A percentile compares a stretch with the other conserved stretches of the same genome.
Evolutionary conservation across 2,329 filamentous ascomycete species (phyloP).

Genomic region (Talaromyces verruculosus): DNA sequence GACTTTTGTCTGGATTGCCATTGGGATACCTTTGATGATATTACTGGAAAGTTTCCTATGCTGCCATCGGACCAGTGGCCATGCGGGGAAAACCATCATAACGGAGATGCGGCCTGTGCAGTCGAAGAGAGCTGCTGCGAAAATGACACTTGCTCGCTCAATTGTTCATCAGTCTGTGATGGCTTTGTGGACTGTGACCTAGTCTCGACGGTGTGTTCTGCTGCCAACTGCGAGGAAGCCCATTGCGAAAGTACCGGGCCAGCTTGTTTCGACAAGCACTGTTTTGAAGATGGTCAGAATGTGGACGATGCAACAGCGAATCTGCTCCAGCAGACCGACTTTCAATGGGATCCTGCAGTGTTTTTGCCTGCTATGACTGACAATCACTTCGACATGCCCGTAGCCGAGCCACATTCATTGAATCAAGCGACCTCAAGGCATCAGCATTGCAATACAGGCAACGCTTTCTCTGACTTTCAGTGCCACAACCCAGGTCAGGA

Average conservation of each 20-base stretch:
- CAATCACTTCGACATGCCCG: constrained; percentile 13
- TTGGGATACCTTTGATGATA: constrained; percentile 39
- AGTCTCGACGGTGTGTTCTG: constrained; percentile 37
- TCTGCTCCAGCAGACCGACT: constrained; percentile 34
- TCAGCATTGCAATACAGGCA: constrained; percentile 3
- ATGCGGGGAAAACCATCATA: constrained; percentile 32
- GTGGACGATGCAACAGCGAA: constrained; percentile 34
- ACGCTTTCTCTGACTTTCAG: constrained; percentile 5
- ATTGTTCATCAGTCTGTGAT: constrained; percentile 43
- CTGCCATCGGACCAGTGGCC: constrained; percentile 32
- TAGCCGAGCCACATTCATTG: constrained; percentile 6
- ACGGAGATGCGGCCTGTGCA: constrained; percentile 29
- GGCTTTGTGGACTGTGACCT: constrained; percentile 44
- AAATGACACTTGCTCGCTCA: constrained; percentile 38
- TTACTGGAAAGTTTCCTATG: constrained; percentile 31
- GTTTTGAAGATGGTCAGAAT: constrained; percentile 29
- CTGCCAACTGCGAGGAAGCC: constrained; percentile 30
- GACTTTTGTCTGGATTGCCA: constrained; percentile 45
- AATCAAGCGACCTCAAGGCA: constrained; percentile 1
- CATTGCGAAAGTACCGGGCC: constrained; percentile 35
- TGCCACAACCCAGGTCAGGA: constrained; percentile 16
- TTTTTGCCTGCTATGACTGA: constrained; percentile 28
- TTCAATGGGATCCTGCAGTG: constrained; percentile 32
- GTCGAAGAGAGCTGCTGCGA: constrained; percentile 42
- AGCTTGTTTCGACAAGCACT: constrained; percentile 43